phyloP scores from a whole-genome alignment of 208 protist species.

The Tritrichomonas musculus region DNA sequence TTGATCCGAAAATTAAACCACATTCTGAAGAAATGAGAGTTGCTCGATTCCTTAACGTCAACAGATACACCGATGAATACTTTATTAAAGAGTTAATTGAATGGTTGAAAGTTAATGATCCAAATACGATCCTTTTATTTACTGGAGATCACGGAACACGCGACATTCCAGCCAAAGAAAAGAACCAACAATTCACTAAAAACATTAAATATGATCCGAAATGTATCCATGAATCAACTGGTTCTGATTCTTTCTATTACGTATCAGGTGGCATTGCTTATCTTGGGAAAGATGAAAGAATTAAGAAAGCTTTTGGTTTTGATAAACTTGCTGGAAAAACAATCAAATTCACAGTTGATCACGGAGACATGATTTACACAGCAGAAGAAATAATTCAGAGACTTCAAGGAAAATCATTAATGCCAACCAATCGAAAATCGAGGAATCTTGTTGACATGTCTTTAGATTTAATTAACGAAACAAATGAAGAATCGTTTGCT shows the following conservation, averaged over 20 bases:
- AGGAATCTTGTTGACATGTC: background rate
- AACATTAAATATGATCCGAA: background rate
- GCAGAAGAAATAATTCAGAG: background rate
- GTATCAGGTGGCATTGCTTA: background rate
- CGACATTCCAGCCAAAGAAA: background rate
- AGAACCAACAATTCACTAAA: background rate
- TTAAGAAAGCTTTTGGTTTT: background rate
- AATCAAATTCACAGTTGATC: background rate
- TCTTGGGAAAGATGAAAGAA: background rate
- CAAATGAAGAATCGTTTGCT: background rate
- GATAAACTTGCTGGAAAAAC: constrained; percentile 4
- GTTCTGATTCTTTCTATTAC: background rate
- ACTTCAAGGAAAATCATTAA: background rate
- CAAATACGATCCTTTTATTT: background rate
- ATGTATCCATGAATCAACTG: background rate
- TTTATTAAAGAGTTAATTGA: background rate
- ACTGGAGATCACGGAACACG: constrained; percentile 13
- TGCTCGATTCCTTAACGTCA: background rate
- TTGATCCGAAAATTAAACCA: background rate
- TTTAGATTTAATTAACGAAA: background rate
- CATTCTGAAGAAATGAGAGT: background rate
- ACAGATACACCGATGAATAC: background rate
- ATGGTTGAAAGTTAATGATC: background rate
- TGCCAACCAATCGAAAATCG: background rate
- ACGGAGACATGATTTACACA: background rate